phyloP scores from a whole-genome alignment of 176 grass and related monocot species.

The Miscanthus lutarioriparius region DNA sequence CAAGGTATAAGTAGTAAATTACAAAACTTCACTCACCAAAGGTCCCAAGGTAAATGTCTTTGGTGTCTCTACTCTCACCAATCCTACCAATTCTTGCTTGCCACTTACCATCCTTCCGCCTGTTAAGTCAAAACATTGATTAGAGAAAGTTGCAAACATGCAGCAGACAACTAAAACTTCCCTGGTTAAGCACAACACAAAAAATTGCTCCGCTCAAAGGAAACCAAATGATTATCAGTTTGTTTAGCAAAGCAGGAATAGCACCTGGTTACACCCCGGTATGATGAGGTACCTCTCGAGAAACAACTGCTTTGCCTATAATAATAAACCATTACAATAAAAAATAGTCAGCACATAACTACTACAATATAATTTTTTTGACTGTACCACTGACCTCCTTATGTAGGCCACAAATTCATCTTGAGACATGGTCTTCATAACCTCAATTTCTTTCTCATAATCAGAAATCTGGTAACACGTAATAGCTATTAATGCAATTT shows the following conservation, averaged over 20 bases:
- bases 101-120: constrained; percentile 95
- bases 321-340: constrained; percentile 24
- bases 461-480: constrained; percentile 54
- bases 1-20: constrained; percentile 3
- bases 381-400: constrained; percentile 60
- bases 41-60: constrained; percentile 98
- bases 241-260: constrained; percentile 28
- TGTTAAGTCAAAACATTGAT: constrained; percentile 40
- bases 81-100: constrained; percentile 93
- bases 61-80: constrained; percentile 86
- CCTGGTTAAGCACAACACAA: neutral
- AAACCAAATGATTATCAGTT: neutral
- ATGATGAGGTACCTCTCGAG: constrained; percentile 91
- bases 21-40: constrained; percentile 60
- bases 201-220: neutral
- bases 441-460: constrained; percentile 82
- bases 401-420: constrained; percentile 94
- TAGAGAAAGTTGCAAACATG: constrained; percentile 29
- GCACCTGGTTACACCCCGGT: constrained; percentile 92
- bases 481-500: constrained; percentile 16
- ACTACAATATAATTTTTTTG: neutral
- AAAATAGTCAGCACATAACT: neutral
- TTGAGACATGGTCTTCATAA: constrained; percentile 85
- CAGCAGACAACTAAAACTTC: constrained; percentile 18
- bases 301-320: constrained; percentile 94